phyloP scores from a whole-genome alignment of 1,139 yeast species.

The Taphrina flavorubra region DNA sequence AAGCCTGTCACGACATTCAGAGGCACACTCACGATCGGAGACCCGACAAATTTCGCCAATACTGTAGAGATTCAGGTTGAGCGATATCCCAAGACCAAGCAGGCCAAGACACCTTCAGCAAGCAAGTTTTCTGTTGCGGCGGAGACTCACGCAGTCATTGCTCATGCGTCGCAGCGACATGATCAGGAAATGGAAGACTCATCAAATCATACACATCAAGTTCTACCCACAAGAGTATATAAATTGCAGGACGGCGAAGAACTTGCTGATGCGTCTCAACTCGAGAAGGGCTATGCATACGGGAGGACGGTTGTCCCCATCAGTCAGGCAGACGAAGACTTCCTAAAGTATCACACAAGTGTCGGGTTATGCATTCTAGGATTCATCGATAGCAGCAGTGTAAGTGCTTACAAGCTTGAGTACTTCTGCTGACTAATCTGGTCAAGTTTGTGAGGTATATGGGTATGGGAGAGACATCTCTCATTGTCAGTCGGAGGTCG shows the following conservation, averaged over 20 bases:
- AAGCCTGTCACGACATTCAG: conserved; percentile 48
- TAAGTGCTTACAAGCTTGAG: conserved; percentile 1
- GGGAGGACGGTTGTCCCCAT: conserved; percentile 67
- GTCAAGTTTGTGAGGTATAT: conserved; percentile 62
- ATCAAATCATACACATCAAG: conserved; percentile 12
- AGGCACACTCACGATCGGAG: conserved; percentile 57
- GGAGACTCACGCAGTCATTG: conserved; percentile 18
- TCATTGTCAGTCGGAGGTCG: conserved; percentile 60
- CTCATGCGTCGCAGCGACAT: conserved; percentile 28
- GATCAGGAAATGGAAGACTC: neutral
- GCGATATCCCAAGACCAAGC: conserved; percentile 68
- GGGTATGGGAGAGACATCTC: conserved; percentile 64
- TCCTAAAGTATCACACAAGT: conserved; percentile 55
- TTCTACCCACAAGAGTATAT: conserved; percentile 41
- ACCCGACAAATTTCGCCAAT: conserved; percentile 46
- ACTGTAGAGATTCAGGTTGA: conserved; percentile 57
- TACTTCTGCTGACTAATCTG: conserved; percentile 8
- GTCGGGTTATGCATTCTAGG: conserved; percentile 71
- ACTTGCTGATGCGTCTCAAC: conserved; percentile 48
- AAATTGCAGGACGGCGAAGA: conserved; percentile 46
- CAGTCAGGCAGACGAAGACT: conserved; percentile 57
- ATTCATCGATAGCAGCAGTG: conserved; percentile 53
- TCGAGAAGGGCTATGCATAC: conserved; percentile 66
- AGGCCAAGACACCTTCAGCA: conserved; percentile 55
- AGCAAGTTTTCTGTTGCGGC: conserved; percentile 47